Base-by-base conservation (phyloP, 805 yeast species). In the Saturnispora galanensis region DNA sequence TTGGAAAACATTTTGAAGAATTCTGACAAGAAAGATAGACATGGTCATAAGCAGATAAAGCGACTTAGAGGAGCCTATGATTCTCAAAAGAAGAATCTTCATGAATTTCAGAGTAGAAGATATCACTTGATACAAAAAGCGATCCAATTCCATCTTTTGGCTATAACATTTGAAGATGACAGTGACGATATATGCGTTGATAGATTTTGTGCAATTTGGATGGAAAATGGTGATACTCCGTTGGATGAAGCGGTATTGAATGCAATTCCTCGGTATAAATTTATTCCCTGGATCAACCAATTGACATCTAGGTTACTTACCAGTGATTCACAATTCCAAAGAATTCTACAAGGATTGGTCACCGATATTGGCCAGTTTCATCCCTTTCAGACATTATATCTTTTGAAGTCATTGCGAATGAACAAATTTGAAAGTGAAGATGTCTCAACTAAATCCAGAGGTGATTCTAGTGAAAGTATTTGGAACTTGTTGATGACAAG, bases 211-310 rank as follows among this genome's bases (percentile, higher is more conserved):
- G 83, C 89, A 0, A 59, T 90, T 10, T 90, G 97, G 95, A 67
- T 90, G 34, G 84, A 81, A 48, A 71, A 77, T 46, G 51, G 52
- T 7, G 48, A 47, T 12, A 49, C 52, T 9, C 12, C 32, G 4
- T 52, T 62, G 8, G 65, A 84, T 9, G 54, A 54, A 11, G 52
- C 56, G 2, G 62, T 65, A 4, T 54, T 81, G 2, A 41, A 55
- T 0, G 39, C 41, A 0, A 61, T 85, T 15, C 83, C 94, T 0
- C 67, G 74, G 11, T 67, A 68, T 55, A 80, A 80, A 52, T 74
- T 87, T 43, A 68, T 85, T 5, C 75, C 87, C 0, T 89, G 97
- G 96, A 68, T 81, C 32, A 80, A 82, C 47, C 97, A 89, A 57
- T 68, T 89, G 38, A 69, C 84, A 3, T 85, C 97, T 0, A 68